These are phyloP conservation scores for Mycena capillaripes DNA, from an alignment of 768 basidiomycete species.

Conservation along the genomic window DNA sequence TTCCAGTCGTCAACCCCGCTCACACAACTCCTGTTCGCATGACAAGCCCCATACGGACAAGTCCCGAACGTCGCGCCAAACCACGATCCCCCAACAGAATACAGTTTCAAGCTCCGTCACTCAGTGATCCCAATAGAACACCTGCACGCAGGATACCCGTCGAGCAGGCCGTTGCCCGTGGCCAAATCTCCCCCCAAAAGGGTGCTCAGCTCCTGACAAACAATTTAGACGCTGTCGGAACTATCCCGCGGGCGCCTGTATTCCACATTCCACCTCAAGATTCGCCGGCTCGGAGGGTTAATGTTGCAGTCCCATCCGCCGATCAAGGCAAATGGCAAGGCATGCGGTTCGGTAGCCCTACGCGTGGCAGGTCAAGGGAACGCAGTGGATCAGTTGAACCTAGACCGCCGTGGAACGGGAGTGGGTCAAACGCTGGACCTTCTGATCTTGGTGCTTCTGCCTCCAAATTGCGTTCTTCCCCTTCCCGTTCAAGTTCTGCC, in stretches of 20 bases:
- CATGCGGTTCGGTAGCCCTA: conserved; percentile 45
- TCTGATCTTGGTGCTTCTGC: conserved; percentile 17
- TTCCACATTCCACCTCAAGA: conserved; percentile 50
- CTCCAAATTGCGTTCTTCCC: conserved; percentile 23
- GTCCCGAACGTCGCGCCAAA: conserved; percentile 33
- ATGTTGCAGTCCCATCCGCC: conserved; percentile 53
- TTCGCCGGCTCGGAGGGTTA: conserved; percentile 60
- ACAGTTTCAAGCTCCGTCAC: conserved; percentile 39
- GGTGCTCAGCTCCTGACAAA: conserved; percentile 52
- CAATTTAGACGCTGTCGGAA: conserved; percentile 27
- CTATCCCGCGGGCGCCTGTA: conserved; percentile 39
- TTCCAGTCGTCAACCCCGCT: conserved; percentile 19
- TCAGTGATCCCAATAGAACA: conserved; percentile 60
- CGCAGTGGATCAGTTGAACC: conserved; percentile 56
- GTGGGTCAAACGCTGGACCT: conserved; percentile 14
- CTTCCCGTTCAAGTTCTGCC: conserved; percentile 24
- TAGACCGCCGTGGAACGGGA: conserved; percentile 35
- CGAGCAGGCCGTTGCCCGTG: conserved; percentile 62
- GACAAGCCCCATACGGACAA: conserved; percentile 32
- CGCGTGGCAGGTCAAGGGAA: conserved; percentile 40
- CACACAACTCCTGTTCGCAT: conserved; percentile 20
- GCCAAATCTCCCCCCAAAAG: conserved; percentile 65
- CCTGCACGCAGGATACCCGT: conserved; percentile 78
- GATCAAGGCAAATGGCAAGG: conserved; percentile 46
- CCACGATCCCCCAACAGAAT: conserved; percentile 52